Percentiles rank a stretch among this genome's conserved stretches.
Conservation (phyloP, 805 yeast species). For the Teunomyces funiuensis region DNA sequence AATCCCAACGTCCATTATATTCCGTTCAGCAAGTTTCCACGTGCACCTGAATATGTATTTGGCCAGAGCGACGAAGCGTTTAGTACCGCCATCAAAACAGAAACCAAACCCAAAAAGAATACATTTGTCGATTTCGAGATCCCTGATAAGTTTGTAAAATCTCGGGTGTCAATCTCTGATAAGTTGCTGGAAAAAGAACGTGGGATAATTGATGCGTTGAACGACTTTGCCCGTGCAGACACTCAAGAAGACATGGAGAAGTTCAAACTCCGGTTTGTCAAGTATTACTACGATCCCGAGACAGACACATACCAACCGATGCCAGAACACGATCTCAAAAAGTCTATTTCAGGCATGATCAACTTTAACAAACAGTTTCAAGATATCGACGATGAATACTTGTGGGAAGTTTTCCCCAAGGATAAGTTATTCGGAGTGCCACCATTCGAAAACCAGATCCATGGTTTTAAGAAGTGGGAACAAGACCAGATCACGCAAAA, state of each 20-base stretch:
- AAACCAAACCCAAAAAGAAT: not conserved
- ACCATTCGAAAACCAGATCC: slow-evolving; percentile 29
- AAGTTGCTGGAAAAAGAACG: slow-evolving; percentile 25
- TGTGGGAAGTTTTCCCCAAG: slow-evolving; percentile 40
- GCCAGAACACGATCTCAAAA: slow-evolving; percentile 40
- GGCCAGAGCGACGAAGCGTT: slow-evolving; percentile 1
- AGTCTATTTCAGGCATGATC: slow-evolving; percentile 40
- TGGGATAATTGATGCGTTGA: slow-evolving; percentile 26
- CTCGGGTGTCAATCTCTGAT: slow-evolving; percentile 13
- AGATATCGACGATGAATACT: slow-evolving; percentile 38
- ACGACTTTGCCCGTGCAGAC: slow-evolving; percentile 18
- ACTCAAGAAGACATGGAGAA: slow-evolving; percentile 24
- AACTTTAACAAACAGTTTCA: slow-evolving; percentile 34
- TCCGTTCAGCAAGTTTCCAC: slow-evolving; percentile 34
- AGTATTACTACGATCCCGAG: slow-evolving; percentile 28
- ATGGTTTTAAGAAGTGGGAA: slow-evolving; percentile 40
- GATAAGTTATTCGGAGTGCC: slow-evolving; percentile 34
- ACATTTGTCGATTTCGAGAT: slow-evolving; percentile 22
- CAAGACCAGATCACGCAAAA: slow-evolving; percentile 22
- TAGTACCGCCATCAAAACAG: not conserved
- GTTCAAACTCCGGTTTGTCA: slow-evolving; percentile 22
- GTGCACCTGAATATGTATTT: slow-evolving; percentile 20
- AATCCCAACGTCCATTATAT: slow-evolving; percentile 17
- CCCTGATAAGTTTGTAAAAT: slow-evolving; percentile 25
- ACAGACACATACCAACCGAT: slow-evolving; percentile 24